Conservation (phyloP, 2,329 filamentous ascomycete genomes). For the Aspergillus alliaceus region DNA sequence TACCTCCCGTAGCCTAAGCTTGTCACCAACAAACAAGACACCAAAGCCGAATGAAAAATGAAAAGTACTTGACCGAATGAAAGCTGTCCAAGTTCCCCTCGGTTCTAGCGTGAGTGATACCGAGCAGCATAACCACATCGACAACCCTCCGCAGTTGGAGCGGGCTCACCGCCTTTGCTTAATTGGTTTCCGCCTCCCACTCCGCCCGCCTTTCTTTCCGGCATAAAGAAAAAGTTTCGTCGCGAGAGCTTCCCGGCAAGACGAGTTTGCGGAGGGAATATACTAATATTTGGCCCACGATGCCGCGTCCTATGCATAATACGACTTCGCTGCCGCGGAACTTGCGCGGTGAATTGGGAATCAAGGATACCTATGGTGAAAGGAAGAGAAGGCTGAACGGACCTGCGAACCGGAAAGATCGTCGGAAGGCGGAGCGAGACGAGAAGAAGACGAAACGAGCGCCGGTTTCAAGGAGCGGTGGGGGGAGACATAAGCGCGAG, state of each 20-base stretch:
- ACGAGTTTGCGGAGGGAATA: not conserved
- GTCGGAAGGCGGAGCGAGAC: conserved; percentile 64
- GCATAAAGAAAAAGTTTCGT: conserved; percentile 26
- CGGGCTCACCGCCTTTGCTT: conserved; percentile 18
- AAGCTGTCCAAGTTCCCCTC: not conserved
- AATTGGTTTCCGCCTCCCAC: conserved; percentile 20
- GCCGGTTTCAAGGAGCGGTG: conserved; percentile 14
- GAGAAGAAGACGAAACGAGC: conserved; percentile 56
- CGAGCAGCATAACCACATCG: no score
- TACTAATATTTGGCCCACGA: conserved; percentile 21
- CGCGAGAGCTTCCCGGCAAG: not conserved
- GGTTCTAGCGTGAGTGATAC: no score
- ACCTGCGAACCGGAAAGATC: conserved; percentile 58
- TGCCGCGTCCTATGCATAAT: conserved; percentile 39
- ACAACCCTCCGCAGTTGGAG: conserved; percentile 9
- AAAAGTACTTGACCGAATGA: not conserved
- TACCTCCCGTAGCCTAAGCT: no score
- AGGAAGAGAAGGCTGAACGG: conserved; percentile 32
- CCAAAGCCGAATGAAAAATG: not conserved
- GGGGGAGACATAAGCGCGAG: conserved; percentile 5
- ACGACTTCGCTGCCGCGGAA: conserved; percentile 43
- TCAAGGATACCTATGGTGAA: conserved; percentile 37
- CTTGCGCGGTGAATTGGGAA: conserved; percentile 41
- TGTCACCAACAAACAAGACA: not conserved
- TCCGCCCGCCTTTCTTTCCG: conserved; percentile 15